Conservation (phyloP, 495 filamentous ascomycete species). For the Diplogelasinospora grovesii region DNA sequence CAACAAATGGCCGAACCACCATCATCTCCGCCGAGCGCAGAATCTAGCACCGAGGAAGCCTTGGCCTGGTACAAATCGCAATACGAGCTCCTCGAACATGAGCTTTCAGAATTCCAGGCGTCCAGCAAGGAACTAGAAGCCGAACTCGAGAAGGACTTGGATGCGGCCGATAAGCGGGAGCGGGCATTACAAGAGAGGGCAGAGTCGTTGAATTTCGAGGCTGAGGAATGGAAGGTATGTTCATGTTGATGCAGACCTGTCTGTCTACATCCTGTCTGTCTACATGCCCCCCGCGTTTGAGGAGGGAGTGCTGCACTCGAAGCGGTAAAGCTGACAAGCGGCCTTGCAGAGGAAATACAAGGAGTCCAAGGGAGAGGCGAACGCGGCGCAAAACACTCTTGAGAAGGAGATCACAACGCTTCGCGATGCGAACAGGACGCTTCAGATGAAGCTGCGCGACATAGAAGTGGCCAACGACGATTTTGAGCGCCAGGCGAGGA, state of each 20-base stretch:
- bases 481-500: conserved; percentile 89
- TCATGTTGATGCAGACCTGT: no score
- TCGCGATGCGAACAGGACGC: conserved; percentile 71
- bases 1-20: conserved; percentile 57
- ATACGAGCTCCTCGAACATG: conserved; percentile 86
- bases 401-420: conserved; percentile 95
- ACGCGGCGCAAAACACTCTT: conserved; percentile 70
- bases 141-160: conserved; percentile 93
- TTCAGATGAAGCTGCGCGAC: conserved; percentile 79
- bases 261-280: not conserved
- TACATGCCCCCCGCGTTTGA: not conserved
- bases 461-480: conserved; percentile 98
- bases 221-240: conserved; percentile 96
- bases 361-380: conserved; percentile 83
- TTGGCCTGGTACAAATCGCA: conserved; percentile 91
- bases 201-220: conserved; percentile 76
- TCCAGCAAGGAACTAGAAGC: conserved; percentile 90
- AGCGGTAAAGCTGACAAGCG: conserved; percentile 12
- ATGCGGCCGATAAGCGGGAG: conserved; percentile 90
- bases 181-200: conserved; percentile 77
- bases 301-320: no score
- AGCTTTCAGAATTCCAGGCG: conserved; percentile 89
- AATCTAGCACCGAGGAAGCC: conserved; percentile 59
- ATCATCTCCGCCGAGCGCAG: conserved; percentile 54
- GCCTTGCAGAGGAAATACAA: conserved; percentile 80